These are phyloP conservation scores for Colletotrichum trifolii DNA, from an alignment of 2,329 filamentous ascomycete genomes.

Conservation along the genomic window DNA sequence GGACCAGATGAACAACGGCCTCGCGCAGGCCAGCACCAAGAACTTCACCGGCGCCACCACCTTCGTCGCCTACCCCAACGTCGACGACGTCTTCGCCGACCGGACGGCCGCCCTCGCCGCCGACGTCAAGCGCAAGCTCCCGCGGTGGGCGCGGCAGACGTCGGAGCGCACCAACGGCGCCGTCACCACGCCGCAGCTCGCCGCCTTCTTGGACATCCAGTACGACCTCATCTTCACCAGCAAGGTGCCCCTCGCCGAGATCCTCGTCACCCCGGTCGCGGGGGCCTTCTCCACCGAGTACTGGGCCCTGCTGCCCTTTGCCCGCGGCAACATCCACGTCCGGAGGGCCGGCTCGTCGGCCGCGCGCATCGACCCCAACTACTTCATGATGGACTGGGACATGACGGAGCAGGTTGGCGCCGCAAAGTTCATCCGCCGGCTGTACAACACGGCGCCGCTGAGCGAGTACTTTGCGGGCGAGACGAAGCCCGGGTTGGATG, in stretches of 20 bases:
- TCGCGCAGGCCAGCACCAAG: conserved; percentile 41
- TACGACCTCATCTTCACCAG: conserved; percentile 59
- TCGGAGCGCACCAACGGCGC: conserved; percentile 27
- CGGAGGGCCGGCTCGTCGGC: conserved; percentile 46
- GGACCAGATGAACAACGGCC: conserved; percentile 55
- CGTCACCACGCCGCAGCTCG: conserved; percentile 41
- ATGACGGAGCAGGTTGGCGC: conserved; percentile 42
- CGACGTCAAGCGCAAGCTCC: conserved; percentile 15
- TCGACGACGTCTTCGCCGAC: conserved; percentile 27
- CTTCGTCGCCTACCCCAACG: conserved; percentile 11
- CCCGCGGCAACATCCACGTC: conserved; percentile 55
- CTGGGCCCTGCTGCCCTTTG: conserved; percentile 52
- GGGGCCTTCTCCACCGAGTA: conserved; percentile 49
- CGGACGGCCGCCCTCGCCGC: conserved; percentile 39
- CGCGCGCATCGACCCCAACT: conserved; percentile 49
- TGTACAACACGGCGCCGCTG: conserved; percentile 47
- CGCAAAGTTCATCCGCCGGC: conserved; percentile 43
- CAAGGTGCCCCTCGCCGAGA: conserved; percentile 58
- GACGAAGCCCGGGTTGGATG: conserved; percentile 39
- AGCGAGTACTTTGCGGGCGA: conserved; percentile 36
- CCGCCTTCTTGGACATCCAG: conserved; percentile 55
- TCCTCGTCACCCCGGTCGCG: conserved; percentile 50
- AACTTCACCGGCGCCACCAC: conserved; percentile 19
- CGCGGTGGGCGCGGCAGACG: conserved; percentile 22
- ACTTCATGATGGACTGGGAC: conserved; percentile 50